Percentiles rank a stretch among this genome's conserved stretches.
Conservation (phyloP, 2,329 filamentous ascomycete genomes). For the Fusarium longipes region DNA sequence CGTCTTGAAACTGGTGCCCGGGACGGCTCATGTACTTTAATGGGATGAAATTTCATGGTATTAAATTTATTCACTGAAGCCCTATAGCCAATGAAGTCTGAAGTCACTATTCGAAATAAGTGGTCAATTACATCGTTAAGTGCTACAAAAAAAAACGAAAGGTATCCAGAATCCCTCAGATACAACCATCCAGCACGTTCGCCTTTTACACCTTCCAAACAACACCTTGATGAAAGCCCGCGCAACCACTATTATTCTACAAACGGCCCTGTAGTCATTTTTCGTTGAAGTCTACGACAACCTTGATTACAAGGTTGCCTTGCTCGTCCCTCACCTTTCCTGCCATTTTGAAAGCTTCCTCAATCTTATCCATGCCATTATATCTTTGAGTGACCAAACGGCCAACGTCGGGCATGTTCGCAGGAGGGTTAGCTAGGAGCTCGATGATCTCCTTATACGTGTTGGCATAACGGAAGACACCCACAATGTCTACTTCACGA, state of each 20-base stretch:
- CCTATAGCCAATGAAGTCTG: background rate
- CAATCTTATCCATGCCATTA: conserved; percentile 69
- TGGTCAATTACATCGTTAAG: conserved; percentile 7
- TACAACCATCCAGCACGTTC: conserved; percentile 15
- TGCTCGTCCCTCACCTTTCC: conserved; percentile 75
- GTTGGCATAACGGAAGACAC: conserved; percentile 80
- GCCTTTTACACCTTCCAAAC: conserved; percentile 26
- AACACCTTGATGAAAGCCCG: conserved; percentile 14
- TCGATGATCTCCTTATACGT: conserved; percentile 71
- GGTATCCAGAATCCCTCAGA: background rate
- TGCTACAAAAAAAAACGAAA: background rate
- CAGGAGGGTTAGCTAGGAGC: conserved; percentile 60
- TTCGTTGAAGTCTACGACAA: conserved; percentile 66
- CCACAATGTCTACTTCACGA: conserved; percentile 77
- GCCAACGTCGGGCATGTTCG: conserved; percentile 70
- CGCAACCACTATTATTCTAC: conserved; percentile 14
- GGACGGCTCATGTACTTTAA: background rate
- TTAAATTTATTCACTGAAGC: too few species aligned
- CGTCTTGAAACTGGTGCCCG: too few species aligned
- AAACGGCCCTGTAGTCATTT: conserved; percentile 25
- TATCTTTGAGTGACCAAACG: conserved; percentile 79
- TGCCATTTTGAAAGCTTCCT: conserved; percentile 79
- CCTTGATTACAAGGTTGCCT: conserved; percentile 79
- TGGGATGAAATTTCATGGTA: too few species aligned
- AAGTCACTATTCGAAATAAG: too few species aligned